phyloP scores from a whole-genome alignment of 164 flowering plant species.

The Pachysandra terminalis region DNA sequence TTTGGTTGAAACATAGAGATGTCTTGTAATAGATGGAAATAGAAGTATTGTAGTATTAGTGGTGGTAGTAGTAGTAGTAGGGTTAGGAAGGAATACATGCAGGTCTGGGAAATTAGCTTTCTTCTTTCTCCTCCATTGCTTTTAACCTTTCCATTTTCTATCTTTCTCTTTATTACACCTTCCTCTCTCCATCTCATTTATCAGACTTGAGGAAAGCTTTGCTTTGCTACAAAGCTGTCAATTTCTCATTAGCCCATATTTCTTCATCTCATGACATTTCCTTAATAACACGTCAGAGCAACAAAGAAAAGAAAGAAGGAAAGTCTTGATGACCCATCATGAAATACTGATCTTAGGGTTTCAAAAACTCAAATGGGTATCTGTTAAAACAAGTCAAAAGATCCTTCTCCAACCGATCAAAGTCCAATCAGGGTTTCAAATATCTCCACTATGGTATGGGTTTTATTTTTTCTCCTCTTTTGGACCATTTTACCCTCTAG shows the following conservation, averaged over 20 bases:
- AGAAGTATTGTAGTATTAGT: not conserved
- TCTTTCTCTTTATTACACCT: conserved; percentile 26
- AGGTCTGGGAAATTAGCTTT: not conserved
- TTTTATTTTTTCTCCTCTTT: not conserved
- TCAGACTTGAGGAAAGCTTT: conserved; percentile 12
- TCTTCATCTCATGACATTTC: conserved; percentile 24
- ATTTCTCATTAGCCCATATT: conserved; percentile 23
- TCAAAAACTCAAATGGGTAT: not conserved
- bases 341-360: conserved; percentile 3
- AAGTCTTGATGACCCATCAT: not conserved
- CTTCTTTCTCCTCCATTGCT: conserved; percentile 5
- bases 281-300: conserved; percentile 24
- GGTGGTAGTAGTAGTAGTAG: conserved; percentile 1
- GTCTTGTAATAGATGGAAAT: conserved; percentile 4
- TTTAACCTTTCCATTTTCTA: conserved; percentile 13
- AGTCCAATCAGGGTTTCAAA: conserved; percentile 9
- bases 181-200: conserved; percentile 7
- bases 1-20: not conserved
- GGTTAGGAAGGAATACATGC: too few relatives aligned
- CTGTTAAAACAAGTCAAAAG: not conserved
- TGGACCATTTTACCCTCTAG: conserved; percentile 15
- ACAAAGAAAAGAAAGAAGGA: conserved; percentile 3
- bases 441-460: not conserved
- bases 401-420: conserved; percentile 3
- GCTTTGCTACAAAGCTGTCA: conserved; percentile 24